These are phyloP conservation scores for Globisporangium yorkense DNA, from an alignment of 352 stramenopile species.

Conservation along the genomic window DNA sequence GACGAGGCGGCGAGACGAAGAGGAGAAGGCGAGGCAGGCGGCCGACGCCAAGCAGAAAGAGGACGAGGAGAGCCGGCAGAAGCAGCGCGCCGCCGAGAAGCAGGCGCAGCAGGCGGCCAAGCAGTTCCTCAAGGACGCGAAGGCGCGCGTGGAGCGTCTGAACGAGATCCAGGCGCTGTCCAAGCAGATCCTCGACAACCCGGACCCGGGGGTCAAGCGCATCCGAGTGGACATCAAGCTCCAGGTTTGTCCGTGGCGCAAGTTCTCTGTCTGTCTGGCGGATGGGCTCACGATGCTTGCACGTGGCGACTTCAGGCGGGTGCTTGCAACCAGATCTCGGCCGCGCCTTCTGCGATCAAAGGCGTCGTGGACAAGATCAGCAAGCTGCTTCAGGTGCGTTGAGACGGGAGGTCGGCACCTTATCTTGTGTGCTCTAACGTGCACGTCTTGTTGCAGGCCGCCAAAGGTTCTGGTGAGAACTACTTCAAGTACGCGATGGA, in stretches of 20 bases:
- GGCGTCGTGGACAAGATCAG: constrained; percentile 67
- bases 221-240: constrained; percentile 67
- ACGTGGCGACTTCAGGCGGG: constrained; percentile 30
- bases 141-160: constrained; percentile 37
- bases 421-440: background rate
- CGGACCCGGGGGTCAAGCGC: constrained; percentile 47
- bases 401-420: background rate
- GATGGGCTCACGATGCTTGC: background rate
- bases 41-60: constrained; percentile 22
- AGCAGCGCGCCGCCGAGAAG: constrained; percentile 27
- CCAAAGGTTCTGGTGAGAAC: constrained; percentile 39
- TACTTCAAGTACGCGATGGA: constrained; percentile 73
- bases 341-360: constrained; percentile 55
- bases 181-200: constrained; percentile 40
- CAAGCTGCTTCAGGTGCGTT: constrained; percentile 41
- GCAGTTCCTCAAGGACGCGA: constrained; percentile 39
- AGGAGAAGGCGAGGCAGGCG: constrained; percentile 20
- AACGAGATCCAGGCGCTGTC: constrained; percentile 42
- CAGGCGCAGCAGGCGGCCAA: constrained; percentile 28
- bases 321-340: constrained; percentile 78
- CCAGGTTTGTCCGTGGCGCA: constrained; percentile 21
- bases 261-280: background rate
- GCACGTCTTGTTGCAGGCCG: constrained; percentile 25
- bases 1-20: constrained; percentile 13
- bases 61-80: constrained; percentile 15